Base-by-base conservation (phyloP, 371 early-diverging fungal genomes). In the Smittium mucronatum region DNA sequence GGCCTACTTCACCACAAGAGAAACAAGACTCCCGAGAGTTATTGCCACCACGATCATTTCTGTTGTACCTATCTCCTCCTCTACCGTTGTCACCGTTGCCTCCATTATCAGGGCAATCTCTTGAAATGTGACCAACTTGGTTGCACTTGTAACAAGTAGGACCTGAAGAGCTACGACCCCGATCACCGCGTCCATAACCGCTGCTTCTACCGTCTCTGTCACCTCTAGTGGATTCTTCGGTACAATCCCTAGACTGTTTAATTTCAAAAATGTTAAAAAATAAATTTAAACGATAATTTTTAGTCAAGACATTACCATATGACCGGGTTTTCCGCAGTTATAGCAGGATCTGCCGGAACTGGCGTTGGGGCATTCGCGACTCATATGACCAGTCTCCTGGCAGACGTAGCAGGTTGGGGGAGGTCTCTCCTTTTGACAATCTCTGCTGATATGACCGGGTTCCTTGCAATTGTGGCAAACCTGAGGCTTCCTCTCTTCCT, bases 251-350 rank as follows among this genome's bases (percentile, higher is more conserved):
- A 78, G 69, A 78, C 65, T 63, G 68, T 68, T 68, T n/a, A 36
- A 71, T 77, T 75, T 25, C 36, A 58, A 30, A 2, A 25, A 28
- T 2, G 67, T n/a, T 36, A 17, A 70, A 30, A n/a, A 61, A 34
- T 64, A 28, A 2, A 31, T 34, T 34, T 31, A 29, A 67, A 33
- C 16, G 67, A 33, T 17, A 33, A 21, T 67, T 35, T 67, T 33
- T 15, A 32, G 11, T 11, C 8, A 29, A 8, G 33, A 5, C 33
- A 70, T 58, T 65, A 65, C 65, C 65, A 83, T 81, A 73, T 89
- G 89, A 35, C 87, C 89, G 32, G 72, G 58, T 75, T 86, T 74
- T 67, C 80, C 79, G 75, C 91, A 91, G 72, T 87, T 88, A 81
- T 85, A 85, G 81, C 90, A 89, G 31, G 72, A 36, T 36, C 78